These are phyloP conservation scores for Daldinia bambusicola DNA, from an alignment of 495 filamentous ascomycete species.

Conservation along the genomic window DNA sequence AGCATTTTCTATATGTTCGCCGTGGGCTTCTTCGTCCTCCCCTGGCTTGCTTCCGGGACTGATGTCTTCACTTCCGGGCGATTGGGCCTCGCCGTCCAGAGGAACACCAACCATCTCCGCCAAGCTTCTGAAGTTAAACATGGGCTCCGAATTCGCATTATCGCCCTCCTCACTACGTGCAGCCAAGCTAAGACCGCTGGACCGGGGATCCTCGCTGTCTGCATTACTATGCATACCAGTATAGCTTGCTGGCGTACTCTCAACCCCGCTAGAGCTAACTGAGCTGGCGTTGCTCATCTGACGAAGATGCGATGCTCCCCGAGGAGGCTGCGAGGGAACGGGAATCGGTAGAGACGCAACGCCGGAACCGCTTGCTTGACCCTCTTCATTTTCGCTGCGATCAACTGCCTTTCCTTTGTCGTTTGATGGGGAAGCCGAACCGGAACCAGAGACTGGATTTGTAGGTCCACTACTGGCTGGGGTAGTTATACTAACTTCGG, in stretches of 20 bases:
- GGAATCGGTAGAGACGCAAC: constrained; percentile 51
- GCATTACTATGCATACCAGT: constrained; percentile 48
- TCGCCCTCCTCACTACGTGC: constrained; percentile 57
- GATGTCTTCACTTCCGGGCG: constrained; percentile 18
- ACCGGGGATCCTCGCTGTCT: constrained; percentile 58
- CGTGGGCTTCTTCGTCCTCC: constrained; percentile 39
- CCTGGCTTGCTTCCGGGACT: constrained; percentile 21
- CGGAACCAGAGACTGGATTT: constrained; percentile 27
- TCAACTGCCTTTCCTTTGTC: constrained; percentile 89
- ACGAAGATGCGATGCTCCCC: constrained; percentile 73
- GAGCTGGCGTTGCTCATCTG: constrained; percentile 87
- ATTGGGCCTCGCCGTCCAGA: constrained; percentile 50
- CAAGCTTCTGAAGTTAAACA: constrained; percentile 93
- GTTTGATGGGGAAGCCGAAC: constrained; percentile 37
- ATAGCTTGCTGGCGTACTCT: constrained; percentile 68
- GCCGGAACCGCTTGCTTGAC: constrained; percentile 28
- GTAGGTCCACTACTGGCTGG: constrained; percentile 25
- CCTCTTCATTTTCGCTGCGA: constrained; percentile 53
- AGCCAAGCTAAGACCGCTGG: constrained; percentile 55
- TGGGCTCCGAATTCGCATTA: constrained; percentile 71
- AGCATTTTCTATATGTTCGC: constrained; percentile 43
- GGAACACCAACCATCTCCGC: constrained; percentile 80
- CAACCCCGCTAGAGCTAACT: constrained; percentile 76
- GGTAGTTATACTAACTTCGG: constrained; percentile 52
- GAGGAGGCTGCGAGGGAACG: constrained; percentile 53